Percentiles rank a stretch among this genome's conserved stretches.
Evolutionary conservation across 495 filamentous ascomycete genomes (phyloP).

Genomic region (Neurospora sp.): DNA sequence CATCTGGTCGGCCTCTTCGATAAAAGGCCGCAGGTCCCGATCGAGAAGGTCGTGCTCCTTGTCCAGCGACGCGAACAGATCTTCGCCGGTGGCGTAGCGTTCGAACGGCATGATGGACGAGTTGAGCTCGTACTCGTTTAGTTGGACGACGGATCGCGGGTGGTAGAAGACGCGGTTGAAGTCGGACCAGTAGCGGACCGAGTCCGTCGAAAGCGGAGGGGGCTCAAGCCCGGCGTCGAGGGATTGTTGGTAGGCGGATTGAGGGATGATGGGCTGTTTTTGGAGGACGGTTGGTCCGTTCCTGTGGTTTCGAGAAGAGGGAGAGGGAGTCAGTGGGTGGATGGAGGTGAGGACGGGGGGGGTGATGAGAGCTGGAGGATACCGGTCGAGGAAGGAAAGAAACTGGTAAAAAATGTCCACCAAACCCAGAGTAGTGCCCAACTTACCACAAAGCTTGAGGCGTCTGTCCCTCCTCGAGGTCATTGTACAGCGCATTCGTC

Average conservation of each 20-base stretch:
- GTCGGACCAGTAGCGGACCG: constrained; percentile 92
- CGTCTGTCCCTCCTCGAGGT: constrained; percentile 36
- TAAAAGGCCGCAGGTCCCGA: constrained; percentile 73
- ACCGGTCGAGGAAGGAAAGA: background rate
- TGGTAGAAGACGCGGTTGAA: constrained; percentile 88
- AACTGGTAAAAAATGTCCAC: background rate
- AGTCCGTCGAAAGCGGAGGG: constrained; percentile 50
- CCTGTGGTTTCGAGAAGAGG: constrained; percentile 35
- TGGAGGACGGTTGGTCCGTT: constrained; percentile 60
- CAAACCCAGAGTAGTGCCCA: background rate
- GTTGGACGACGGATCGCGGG: constrained; percentile 74
- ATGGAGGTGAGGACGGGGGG: background rate
- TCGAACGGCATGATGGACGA: constrained; percentile 75
- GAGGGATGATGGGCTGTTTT: constrained; percentile 51
- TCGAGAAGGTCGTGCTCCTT: constrained; percentile 82
- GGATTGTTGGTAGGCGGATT: constrained; percentile 63
- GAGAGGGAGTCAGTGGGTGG: background rate
- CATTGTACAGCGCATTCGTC: constrained; percentile 82
- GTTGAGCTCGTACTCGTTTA: constrained; percentile 79
- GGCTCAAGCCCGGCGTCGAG: constrained; percentile 61
- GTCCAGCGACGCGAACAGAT: constrained; percentile 72
- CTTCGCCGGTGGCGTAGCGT: constrained; percentile 66
- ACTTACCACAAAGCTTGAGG: constrained; percentile 51
- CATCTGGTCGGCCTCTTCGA: constrained; percentile 87
- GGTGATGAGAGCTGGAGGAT: background rate